phyloP scores from a whole-genome alignment of 2,329 filamentous ascomycete genomes.

The Botryosphaeria dothidea region DNA sequence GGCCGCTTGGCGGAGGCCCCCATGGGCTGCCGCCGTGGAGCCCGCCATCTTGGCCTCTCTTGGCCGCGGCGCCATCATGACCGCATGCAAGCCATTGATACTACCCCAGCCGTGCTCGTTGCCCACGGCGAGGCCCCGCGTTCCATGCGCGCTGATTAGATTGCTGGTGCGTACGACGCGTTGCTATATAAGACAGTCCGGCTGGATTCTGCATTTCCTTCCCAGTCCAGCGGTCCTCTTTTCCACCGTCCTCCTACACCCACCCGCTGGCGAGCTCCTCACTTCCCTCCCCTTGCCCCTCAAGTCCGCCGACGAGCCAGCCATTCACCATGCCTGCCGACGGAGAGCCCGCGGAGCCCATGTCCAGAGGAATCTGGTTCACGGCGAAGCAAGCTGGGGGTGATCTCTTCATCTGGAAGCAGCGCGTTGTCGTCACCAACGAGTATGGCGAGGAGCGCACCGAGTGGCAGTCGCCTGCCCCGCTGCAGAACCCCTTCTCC shows the following conservation, averaged over 20 bases:
- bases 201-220: not conserved
- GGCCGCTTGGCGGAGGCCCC: not conserved
- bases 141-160: not conserved
- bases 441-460: constrained; percentile 63
- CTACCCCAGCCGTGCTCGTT: constrained; percentile 13
- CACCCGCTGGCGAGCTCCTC: not conserved
- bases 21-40: not conserved
- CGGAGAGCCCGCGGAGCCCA: constrained; percentile 61
- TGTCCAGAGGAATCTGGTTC: constrained; percentile 65
- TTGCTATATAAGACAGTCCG: not conserved
- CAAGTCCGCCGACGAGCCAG: not conserved
- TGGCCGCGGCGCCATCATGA: constrained; percentile 5
- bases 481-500: constrained; percentile 69
- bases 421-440: constrained; percentile 68
- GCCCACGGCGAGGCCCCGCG: not conserved
- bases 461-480: constrained; percentile 69
- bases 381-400: constrained; percentile 64
- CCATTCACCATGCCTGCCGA: not conserved
- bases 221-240: not conserved
- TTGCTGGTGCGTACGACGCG: not conserved
- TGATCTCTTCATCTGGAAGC: constrained; percentile 73
- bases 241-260: not conserved
- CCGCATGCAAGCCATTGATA: constrained; percentile 2
- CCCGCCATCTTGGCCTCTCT: constrained; percentile 13
- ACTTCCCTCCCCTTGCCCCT: not conserved